Evolutionary conservation across 73 alveolate genomes (phyloP), one percentile per base, ranked within the genome.

Genomic region (Paramecium caudatum): DNA sequence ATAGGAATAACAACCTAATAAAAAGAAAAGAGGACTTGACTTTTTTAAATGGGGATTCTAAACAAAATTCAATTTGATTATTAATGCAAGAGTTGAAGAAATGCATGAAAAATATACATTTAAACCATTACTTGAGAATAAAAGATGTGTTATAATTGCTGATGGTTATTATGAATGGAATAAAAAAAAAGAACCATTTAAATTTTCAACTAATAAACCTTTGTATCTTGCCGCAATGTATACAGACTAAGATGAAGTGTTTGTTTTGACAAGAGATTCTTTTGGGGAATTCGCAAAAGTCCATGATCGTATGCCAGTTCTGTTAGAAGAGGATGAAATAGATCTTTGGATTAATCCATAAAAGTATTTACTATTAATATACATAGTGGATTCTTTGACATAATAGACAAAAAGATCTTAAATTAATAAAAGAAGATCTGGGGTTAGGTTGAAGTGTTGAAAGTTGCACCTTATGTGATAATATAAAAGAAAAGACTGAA

Each of bases 141-240:
- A 43, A 46, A 86, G 93, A 41, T 86, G 93, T 63, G 93, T 86
- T 9, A 21, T 62, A 9, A 61, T 86, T 15, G 80, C 90, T n/a
- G 82, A 86, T 45, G 93, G 93, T 9, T 86, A 86, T 46, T 86
- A 86, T 43, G 93, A 86, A 86, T 86, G 93, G 93, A 86, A 70
- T 21, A 55, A 70, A 25, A 78, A 86, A 62, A 86, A 86, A 34
- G 84, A 62, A 23, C 93, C 93, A 45, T 86, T 36, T 46, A 78
- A 62, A 63, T 86, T 86, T 41, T 32, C 23, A 21, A 25, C 74
- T n/a, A 86, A 86, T n/a, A 78, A 86, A 37, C 84, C 74, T 6
- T 46, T 86, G 45, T 47, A 41, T 34, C 19, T 86, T 16, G 82
- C 90, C 5, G 93, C 87, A 10, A 86, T 86, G 82, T 86, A 86